These are phyloP conservation scores for Fusarium nodosum DNA, from an alignment of 2,329 filamentous ascomycete genomes.

Conservation along the genomic window DNA sequence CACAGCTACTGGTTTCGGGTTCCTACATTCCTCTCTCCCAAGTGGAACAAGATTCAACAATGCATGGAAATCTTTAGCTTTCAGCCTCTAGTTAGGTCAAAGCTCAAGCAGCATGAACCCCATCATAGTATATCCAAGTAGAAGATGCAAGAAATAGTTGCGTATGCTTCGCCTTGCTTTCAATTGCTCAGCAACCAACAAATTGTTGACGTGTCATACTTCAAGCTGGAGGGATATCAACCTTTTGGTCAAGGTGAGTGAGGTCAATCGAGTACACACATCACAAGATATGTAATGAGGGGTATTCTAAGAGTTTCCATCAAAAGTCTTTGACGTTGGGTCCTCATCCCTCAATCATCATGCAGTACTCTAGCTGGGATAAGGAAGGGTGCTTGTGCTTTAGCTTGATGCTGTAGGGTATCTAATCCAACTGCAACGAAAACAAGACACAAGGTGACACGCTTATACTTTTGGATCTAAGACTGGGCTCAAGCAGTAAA, in stretches of 20 bases:
- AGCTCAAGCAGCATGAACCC: conserved; percentile 14
- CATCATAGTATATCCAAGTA: not conserved
- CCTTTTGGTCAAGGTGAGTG: not conserved
- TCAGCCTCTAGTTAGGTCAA: not conserved
- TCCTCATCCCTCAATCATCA: not conserved
- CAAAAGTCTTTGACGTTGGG: not conserved
- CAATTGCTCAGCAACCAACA: conserved; percentile 15
- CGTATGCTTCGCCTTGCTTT: conserved; percentile 12
- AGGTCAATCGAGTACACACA: not conserved
- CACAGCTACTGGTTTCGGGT: conserved; percentile 14
- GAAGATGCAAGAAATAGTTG: conserved; percentile 2
- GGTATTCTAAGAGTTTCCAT: not conserved
- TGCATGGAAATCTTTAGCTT: conserved; percentile 3
- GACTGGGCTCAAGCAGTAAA: not conserved
- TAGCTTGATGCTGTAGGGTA: not conserved
- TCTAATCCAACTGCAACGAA: not conserved
- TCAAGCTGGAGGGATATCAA: not conserved
- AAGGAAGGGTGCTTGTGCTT: not conserved
- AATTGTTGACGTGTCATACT: conserved; percentile 30
- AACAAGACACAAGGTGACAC: not conserved
- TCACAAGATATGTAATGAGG: no score
- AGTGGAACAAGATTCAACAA: conserved; percentile 5
- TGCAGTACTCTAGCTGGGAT: not conserved
- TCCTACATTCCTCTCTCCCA: conserved; percentile 21
- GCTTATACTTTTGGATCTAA: no score